phyloP scores from a whole-genome alignment of 2,329 filamentous ascomycete genomes.

The Cladosporium sp. region DNA sequence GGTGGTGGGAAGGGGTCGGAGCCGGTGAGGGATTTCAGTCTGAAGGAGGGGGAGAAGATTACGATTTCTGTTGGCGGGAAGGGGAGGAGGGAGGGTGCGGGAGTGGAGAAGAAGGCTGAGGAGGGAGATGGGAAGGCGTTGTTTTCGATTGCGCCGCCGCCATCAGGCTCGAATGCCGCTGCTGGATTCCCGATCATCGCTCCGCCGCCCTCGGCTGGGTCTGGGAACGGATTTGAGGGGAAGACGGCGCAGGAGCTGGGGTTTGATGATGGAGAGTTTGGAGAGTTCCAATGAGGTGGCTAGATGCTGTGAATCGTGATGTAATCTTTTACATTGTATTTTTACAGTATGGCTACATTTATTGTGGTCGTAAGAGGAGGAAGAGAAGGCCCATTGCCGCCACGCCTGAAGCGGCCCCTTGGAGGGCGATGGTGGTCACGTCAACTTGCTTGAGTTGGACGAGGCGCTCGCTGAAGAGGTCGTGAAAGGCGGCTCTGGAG shows the following conservation, averaged over 20 bases:
- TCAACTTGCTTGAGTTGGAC: slow-evolving; percentile 42
- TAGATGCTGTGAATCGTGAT: neutral
- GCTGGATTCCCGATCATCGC: slow-evolving; percentile 56
- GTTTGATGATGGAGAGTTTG: slow-evolving; percentile 84
- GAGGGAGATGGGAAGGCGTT: slow-evolving; percentile 38
- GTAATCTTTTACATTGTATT: slow-evolving; percentile 1
- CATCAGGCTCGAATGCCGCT: slow-evolving; percentile 36
- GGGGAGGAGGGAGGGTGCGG: slow-evolving; percentile 35
- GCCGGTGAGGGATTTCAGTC: slow-evolving; percentile 64
- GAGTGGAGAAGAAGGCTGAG: slow-evolving; percentile 33
- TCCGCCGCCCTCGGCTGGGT: slow-evolving; percentile 55
- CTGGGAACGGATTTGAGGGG: slow-evolving; percentile 7
- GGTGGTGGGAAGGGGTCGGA: slow-evolving; percentile 37
- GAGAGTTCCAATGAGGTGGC: slow-evolving; percentile 59
- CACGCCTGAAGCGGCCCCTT: slow-evolving; percentile 39
- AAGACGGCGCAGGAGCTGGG: slow-evolving; percentile 56
- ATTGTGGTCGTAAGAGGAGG: slow-evolving; percentile 26
- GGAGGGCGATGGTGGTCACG: slow-evolving; percentile 39
- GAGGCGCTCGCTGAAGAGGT: slow-evolving; percentile 38
- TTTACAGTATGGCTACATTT: slow-evolving; percentile 8
- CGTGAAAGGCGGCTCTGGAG: slow-evolving; percentile 19
- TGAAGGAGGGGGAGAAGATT: slow-evolving; percentile 88
- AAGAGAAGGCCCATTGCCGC: slow-evolving; percentile 31
- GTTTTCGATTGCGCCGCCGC: slow-evolving; percentile 74
- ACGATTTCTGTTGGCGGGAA: slow-evolving; percentile 67